phyloP scores from a whole-genome alignment of 2,329 filamentous ascomycete species.

The Ascosphaera aggregata region DNA sequence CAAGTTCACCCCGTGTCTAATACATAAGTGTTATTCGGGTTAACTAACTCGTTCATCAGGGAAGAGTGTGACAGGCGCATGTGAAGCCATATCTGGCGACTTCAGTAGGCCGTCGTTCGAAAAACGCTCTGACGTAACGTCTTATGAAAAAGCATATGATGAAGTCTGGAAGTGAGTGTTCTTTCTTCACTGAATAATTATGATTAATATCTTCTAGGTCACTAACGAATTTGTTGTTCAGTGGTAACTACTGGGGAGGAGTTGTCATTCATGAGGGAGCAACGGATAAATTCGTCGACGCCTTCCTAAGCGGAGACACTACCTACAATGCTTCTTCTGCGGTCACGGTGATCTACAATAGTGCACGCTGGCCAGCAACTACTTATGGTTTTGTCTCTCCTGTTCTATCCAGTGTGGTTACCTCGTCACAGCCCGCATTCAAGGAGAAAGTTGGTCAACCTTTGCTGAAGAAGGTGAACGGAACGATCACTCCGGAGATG shows the following conservation, averaged over 20 bases:
- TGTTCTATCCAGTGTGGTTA: background rate
- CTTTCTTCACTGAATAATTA: background rate
- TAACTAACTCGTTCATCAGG: background rate
- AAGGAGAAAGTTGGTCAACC: background rate
- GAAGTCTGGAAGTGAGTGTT: background rate
- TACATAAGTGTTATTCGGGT: background rate
- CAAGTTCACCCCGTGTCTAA: background rate
- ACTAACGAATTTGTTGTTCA: background rate
- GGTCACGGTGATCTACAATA: conserved; percentile 27
- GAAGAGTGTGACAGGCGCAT: background rate
- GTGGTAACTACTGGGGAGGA: background rate
- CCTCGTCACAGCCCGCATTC: background rate
- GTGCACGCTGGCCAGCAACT: background rate
- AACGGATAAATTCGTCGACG: conserved; percentile 7
- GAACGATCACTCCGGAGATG: background rate
- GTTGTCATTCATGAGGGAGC: background rate
- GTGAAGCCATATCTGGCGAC: background rate
- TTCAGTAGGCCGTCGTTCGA: background rate
- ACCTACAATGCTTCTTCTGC: conserved; percentile 36
- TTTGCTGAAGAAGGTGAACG: background rate
- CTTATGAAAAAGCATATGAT: background rate
- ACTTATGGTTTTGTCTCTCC: background rate
- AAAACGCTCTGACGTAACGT: background rate
- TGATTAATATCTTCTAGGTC: background rate
- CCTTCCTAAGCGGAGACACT: conserved; percentile 29